Evolutionary conservation across 139 green algal species (phyloP).

Genomic region (Chlamydomonas sp.): DNA sequence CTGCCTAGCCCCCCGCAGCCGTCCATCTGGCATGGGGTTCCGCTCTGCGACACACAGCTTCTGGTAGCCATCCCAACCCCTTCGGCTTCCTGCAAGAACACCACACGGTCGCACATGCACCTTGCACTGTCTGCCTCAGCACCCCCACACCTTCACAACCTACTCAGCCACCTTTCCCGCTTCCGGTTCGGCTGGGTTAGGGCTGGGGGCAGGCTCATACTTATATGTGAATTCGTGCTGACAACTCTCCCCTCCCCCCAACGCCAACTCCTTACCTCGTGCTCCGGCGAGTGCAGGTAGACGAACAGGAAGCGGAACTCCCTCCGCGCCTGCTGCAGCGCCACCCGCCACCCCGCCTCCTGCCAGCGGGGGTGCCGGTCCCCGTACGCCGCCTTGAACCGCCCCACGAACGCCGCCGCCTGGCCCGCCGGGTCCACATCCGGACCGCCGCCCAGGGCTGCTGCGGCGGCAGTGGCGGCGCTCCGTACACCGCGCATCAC

Average conservation of each 20-base stretch:
- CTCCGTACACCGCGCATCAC: conserved; percentile 47
- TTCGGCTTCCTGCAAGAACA: too few relatives aligned
- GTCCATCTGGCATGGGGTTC: too few relatives aligned
- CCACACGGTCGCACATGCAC: too few relatives aligned
- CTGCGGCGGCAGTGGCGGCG: not conserved
- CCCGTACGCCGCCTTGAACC: conserved; percentile 54
- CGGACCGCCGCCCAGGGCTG: not conserved
- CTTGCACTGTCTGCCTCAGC: too few relatives aligned
- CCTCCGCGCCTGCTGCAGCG: conserved; percentile 55
- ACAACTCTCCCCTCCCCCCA: not conserved
- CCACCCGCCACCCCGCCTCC: conserved; percentile 45
- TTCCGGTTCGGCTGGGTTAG: too few relatives aligned
- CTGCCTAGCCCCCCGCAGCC: too few relatives aligned
- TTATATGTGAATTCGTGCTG: too few relatives aligned
- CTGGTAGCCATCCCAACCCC: too few relatives aligned
- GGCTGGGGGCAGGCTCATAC: too few relatives aligned
- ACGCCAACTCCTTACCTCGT: conserved; percentile 60
- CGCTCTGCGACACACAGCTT: too few relatives aligned
- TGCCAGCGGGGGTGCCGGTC: conserved; percentile 50
- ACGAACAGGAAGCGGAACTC: conserved; percentile 84
- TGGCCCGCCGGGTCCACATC: conserved; percentile 38
- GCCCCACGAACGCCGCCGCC: conserved; percentile 38
- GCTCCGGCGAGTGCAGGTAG: conserved; percentile 80
- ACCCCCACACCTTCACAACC: too few relatives aligned
- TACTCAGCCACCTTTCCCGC: too few relatives aligned